phyloP scores from a whole-genome alignment of 371 early-diverging fungal species.

The Mucor indicus region DNA sequence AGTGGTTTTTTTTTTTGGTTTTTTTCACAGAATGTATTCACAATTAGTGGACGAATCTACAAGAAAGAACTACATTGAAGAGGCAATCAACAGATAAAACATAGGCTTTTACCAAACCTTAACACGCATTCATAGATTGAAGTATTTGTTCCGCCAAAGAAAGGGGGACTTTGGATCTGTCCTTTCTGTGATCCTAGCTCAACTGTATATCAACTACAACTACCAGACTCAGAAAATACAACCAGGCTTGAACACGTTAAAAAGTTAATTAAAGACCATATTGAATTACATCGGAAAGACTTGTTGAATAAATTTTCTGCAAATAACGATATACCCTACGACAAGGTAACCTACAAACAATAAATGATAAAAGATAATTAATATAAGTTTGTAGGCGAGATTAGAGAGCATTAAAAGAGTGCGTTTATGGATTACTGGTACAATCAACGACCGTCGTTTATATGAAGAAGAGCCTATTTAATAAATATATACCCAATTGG shows the following conservation, averaged over 20 bases:
- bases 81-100: neutral
- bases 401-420: constrained; percentile 13
- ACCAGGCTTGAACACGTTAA: neutral
- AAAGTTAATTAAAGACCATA: constrained; percentile 6
- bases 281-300: constrained; percentile 15
- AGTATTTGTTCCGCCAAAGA: neutral
- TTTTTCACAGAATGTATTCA: constrained; percentile 1
- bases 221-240: constrained; percentile 2
- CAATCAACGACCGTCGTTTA: constrained; percentile 12
- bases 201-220: constrained; percentile 1
- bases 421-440: constrained; percentile 19
- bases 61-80: constrained; percentile 5
- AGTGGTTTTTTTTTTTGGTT: neutral
- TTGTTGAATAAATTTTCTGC: neutral
- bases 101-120: neutral
- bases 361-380: neutral
- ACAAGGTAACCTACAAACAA: constrained; percentile 3
- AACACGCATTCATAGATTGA: constrained; percentile 2
- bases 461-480: constrained; percentile 10
- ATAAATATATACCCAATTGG: no score
- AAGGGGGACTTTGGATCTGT: constrained; percentile 10
- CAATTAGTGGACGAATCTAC: constrained; percentile 5
- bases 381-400: neutral
- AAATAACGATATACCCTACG: neutral
- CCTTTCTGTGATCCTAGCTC: constrained; percentile 11